Base-by-base conservation (phyloP, 805 yeast genomes). In the Candida germanica region DNA sequence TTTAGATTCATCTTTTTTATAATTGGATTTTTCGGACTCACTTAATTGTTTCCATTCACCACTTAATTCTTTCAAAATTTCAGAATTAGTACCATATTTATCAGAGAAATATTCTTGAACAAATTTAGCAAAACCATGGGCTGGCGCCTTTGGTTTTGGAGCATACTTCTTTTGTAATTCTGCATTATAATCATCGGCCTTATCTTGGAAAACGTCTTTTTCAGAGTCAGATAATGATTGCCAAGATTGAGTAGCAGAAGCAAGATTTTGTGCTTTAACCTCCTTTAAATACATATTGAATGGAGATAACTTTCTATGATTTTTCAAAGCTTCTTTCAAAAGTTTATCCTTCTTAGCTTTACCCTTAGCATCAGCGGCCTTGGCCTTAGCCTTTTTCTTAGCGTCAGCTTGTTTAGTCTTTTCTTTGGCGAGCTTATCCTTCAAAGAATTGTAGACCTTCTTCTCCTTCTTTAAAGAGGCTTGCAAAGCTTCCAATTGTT, bases 131-230 rank as follows among this genome's bases (percentile, higher is more conserved):
- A 53, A 66, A 9, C 56, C 54, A 29, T 35, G 40, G 3, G 54
- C 43, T 5, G 70, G 69, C 5, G 48, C 41, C 34, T 56, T 55
- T 23, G 73, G 73, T 46, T 57, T 58, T 1, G 64, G 62, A 2
- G 53, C 46, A 46, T 45, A 62, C 6, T 30, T 28, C 35, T 52
- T 39, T 20, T 43, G 34, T 29, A 45, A 46, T 26, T 54, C 54
- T 9, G 47, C 59, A 39, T 62, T 61, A 44, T 47, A 41, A 29
- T 47, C 52, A n/a, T 49, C 50, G n/a, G 64, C 66, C 36, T 51
- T 47, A 2, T 33, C 42, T 13, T 41, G 36, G 40, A 35, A 63
- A 4, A 29, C 41, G 10, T 50, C 57, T 46, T 57, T 60, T 40
- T 66, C 69, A 21, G 36, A 38, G 6, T 44, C 54, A 8, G 55